Base-by-base conservation (phyloP, 495 filamentous ascomycete genomes). In the Niebla homalea region DNA sequence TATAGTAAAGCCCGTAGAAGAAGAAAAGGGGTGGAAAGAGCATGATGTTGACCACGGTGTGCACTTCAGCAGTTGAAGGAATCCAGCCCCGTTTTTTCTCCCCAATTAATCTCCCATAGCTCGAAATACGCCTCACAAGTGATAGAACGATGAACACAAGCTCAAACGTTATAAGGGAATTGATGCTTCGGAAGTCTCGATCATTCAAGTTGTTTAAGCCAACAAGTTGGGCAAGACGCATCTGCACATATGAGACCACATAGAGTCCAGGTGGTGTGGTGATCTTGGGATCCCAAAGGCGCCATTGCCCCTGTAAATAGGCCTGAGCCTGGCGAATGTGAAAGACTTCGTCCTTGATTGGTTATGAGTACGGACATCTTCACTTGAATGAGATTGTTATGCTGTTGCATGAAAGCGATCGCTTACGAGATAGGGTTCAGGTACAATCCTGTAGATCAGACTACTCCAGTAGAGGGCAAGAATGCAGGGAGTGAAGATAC, bases 211-310 rank as follows among this genome's bases (percentile, higher is more conserved):
- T 42, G 15, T 15, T 11, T 8, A 12, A 16, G 18, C 47, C 35
- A 15, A 46, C 20, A 57, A 19, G 16, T 55, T 42, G 18, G 12
- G 15, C 14, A 22, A 42, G 12, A n/a, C 36, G 32, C 14, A 35
- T 36, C 7, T 46, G 15, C 23, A 58, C 74, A 74, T 35, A 78
- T 74, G 73, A 72, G 29, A 79, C 62, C 29, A 76, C 70, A 58
- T 73, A 95, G 69, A 97, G 71, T 18, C 89, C 93, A 6, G 92
- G 88, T 2, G 92, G 92, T 2, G 92, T 98, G 8, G 92, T 98
- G 54, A 98, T 87, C 60, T 96, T 97, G 14, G 87, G 84, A 65
- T 98, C 89, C 93, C 93, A 98, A 16, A 81, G 67, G 26, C 63
- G 61, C 67, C 81, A 96, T 23, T 77, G 71, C 16, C 84, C 80